Conservation (phyloP, 805 yeast species). For the Schwanniomyces pseudopolymorphus region DNA sequence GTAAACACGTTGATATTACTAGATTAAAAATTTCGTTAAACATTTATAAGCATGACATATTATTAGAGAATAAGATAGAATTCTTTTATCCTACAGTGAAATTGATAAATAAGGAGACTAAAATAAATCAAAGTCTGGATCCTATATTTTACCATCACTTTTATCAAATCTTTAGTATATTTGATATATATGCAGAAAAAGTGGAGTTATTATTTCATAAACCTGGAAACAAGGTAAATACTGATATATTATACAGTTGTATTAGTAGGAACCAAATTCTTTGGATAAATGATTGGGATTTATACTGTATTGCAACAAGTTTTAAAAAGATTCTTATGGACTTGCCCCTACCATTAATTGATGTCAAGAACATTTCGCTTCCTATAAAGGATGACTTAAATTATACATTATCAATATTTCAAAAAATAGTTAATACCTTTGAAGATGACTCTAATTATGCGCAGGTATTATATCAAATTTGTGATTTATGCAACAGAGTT, state of each 20-base stretch:
- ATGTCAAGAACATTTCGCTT: slow-evolving; percentile 45
- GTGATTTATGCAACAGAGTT: slow-evolving; percentile 37
- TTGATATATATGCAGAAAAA: slow-evolving; percentile 41
- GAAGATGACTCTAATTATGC: slow-evolving; percentile 11
- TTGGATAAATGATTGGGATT: slow-evolving; percentile 56
- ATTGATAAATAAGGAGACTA: slow-evolving; percentile 20
- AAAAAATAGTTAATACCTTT: slow-evolving; percentile 9
- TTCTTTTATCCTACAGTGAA: slow-evolving; percentile 16
- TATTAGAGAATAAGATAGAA: slow-evolving; percentile 35
- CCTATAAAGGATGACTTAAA: slow-evolving; percentile 54
- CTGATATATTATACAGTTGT: slow-evolving; percentile 48
- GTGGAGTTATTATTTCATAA: slow-evolving; percentile 52
- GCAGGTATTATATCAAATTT: slow-evolving; percentile 45
- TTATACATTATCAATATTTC: slow-evolving; percentile 40
- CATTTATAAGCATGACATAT: slow-evolving; percentile 68
- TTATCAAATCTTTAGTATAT: slow-evolving; percentile 52
- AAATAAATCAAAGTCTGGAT: slow-evolving; percentile 13
- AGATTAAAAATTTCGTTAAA: slow-evolving; percentile 71
- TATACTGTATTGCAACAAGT: slow-evolving; percentile 48
- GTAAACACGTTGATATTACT: slow-evolving; percentile 69
- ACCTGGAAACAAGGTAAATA: slow-evolving; percentile 52
- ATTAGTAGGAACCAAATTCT: slow-evolving; percentile 54
- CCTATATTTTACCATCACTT: slow-evolving; percentile 38
- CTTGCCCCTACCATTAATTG: slow-evolving; percentile 54
- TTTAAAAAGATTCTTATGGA: slow-evolving; percentile 49